These are phyloP conservation scores for Pleurotus ostreatus DNA, from an alignment of 768 basidiomycete species.

Conservation along the genomic window DNA sequence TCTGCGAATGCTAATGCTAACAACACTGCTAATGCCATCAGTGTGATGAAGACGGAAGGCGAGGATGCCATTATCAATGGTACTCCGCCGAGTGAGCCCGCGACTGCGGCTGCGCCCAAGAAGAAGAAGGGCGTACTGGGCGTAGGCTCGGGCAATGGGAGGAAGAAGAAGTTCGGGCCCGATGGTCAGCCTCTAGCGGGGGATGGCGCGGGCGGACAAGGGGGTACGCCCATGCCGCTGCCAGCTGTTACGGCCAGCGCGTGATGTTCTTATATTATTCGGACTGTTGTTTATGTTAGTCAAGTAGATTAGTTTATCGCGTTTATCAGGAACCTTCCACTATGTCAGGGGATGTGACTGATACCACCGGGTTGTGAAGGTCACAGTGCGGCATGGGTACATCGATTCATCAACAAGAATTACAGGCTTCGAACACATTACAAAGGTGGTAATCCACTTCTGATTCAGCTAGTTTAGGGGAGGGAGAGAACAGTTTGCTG, in stretches of 20 bases:
- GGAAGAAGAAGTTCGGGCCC: constrained; percentile 36
- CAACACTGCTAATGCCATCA: constrained; percentile 15
- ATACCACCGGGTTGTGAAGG: too few species aligned
- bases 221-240: constrained; percentile 1
- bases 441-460: too few species aligned
- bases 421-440: too few species aligned
- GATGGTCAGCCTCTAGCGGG: background rate
- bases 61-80: constrained; percentile 15
- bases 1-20: background rate
- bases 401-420: too few species aligned
- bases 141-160: constrained; percentile 40
- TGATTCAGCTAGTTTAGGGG: background rate
- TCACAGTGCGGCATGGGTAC: too few species aligned
- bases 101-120: constrained; percentile 23
- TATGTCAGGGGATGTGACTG: too few species aligned
- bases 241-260: constrained; percentile 2
- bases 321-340: too few species aligned
- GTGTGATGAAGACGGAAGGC: constrained; percentile 17
- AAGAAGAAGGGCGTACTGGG: constrained; percentile 41
- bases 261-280: background rate
- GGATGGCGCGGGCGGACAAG: background rate
- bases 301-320: too few species aligned
- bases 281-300: too few species aligned
- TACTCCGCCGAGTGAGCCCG: background rate
- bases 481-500: constrained; percentile 1